Evolutionary conservation across 306 rosid species (phyloP).

Genomic region (Lithocarpus polystachyus): DNA sequence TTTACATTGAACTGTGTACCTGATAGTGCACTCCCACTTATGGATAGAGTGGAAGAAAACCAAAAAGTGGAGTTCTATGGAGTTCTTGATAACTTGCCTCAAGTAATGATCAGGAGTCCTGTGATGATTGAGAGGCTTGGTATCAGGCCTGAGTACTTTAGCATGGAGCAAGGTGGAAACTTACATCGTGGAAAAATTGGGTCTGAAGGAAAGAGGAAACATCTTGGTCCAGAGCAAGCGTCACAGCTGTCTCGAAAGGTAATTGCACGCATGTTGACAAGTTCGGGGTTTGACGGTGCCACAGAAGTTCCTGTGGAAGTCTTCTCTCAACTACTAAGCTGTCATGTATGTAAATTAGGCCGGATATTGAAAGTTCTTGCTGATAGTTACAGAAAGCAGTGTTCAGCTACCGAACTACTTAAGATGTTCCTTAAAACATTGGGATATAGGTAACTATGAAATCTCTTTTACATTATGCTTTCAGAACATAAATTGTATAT

Average conservation of each 20-base stretch:
- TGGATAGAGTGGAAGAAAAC: constrained; percentile 39
- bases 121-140: constrained; percentile 84
- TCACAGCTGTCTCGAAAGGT: constrained; percentile 60
- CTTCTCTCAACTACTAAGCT: constrained; percentile 70
- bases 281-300: constrained; percentile 73
- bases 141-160: constrained; percentile 55
- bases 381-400: constrained; percentile 82
- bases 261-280: constrained; percentile 54
- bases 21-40: constrained; percentile 69
- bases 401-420: constrained; percentile 73
- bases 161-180: constrained; percentile 58
- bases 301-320: constrained; percentile 74
- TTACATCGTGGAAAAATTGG: constrained; percentile 46
- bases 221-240: constrained; percentile 65
- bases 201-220: constrained; percentile 49
- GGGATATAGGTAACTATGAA: constrained; percentile 65
- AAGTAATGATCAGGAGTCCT: constrained; percentile 49
- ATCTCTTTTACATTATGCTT: neutral
- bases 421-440: constrained; percentile 84
- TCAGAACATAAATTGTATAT: neutral
- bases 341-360: constrained; percentile 67
- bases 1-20: constrained; percentile 77
- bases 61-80: constrained; percentile 49
- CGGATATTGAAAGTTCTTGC: constrained; percentile 65
- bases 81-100: constrained; percentile 77